Evolutionary conservation across 148 eudicot genomes (phyloP).

Genomic region (Silene latifolia): DNA sequence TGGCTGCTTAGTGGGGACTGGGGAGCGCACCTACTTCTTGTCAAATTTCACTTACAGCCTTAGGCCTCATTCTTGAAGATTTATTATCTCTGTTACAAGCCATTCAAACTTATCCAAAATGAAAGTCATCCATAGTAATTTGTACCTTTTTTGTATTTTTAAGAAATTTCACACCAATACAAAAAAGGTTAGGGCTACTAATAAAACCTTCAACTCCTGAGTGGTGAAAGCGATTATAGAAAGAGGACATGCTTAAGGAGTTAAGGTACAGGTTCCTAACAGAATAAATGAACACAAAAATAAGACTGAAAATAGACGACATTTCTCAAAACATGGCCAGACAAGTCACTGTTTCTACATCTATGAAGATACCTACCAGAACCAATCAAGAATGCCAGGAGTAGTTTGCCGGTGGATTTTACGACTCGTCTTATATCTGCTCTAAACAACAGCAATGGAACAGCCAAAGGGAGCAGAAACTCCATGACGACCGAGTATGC

Average conservation of each 20-base stretch:
- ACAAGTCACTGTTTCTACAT: not conserved
- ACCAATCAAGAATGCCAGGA: slow-evolving; percentile 75
- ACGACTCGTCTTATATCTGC: slow-evolving; percentile 71
- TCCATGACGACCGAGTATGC: slow-evolving; percentile 66
- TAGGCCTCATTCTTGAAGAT: not conserved
- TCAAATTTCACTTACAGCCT: slow-evolving; percentile 6
- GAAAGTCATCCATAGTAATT: not conserved
- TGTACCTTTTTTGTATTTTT: not conserved
- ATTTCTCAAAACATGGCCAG: not conserved
- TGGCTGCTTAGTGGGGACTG: no score
- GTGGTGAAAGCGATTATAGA: not conserved
- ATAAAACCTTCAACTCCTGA: not conserved
- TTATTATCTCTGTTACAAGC: not conserved
- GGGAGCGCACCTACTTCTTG: not conserved
- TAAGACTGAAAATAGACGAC: not conserved
- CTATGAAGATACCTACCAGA: slow-evolving; percentile 47
- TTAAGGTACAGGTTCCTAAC: not conserved
- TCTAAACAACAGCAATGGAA: slow-evolving; percentile 81
- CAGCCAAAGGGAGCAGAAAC: slow-evolving; percentile 73
- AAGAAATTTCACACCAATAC: not conserved
- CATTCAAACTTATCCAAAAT: not conserved
- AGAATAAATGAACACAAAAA: not conserved
- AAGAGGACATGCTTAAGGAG: slow-evolving; percentile 9
- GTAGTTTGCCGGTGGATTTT: slow-evolving; percentile 65
- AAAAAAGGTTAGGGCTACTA: no score